phyloP scores from a whole-genome alignment of 1,284 basidiomycete species.

The Microbotryum intermedium region DNA sequence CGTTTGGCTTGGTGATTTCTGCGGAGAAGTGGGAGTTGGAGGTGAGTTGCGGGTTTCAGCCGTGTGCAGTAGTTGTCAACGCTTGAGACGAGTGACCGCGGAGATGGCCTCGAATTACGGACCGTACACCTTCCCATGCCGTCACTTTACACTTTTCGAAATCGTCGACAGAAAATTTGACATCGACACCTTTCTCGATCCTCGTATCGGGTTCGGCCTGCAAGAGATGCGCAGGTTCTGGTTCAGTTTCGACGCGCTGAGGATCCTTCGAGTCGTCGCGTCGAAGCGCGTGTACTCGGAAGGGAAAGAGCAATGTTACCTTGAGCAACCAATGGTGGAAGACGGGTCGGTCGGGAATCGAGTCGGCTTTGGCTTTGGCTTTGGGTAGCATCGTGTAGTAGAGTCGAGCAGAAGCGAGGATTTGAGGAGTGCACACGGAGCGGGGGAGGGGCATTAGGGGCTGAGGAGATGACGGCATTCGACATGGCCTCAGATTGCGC shows the following conservation, averaged over 20 bases:
- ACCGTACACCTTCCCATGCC: constrained; percentile 32
- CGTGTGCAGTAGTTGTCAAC: background rate
- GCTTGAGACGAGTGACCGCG: background rate
- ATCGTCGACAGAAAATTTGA: constrained; percentile 25
- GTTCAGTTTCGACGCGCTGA: too few species aligned
- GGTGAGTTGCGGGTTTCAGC: background rate
- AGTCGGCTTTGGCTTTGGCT: background rate
- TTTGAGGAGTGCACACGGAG: too few species aligned
- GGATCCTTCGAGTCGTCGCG: too few species aligned
- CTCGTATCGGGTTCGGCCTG: constrained; percentile 19
- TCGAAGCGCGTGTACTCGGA: too few species aligned
- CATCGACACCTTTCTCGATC: constrained; percentile 20
- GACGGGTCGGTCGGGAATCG: background rate
- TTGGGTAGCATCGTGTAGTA: too few species aligned
- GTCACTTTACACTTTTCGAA: constrained; percentile 10
- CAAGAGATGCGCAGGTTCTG: background rate
- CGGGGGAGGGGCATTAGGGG: too few species aligned
- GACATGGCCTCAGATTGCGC: too few species aligned
- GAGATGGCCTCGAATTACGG: constrained; percentile 13
- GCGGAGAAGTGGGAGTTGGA: background rate
- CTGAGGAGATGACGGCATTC: too few species aligned
- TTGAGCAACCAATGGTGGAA: too few species aligned
- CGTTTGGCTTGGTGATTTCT: constrained; percentile 85
- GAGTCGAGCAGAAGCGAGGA: too few species aligned
- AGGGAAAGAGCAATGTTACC: too few species aligned